Evolutionary conservation across 2,329 filamentous ascomycete species (phyloP).

Genomic region (Botrytis medusae): DNA sequence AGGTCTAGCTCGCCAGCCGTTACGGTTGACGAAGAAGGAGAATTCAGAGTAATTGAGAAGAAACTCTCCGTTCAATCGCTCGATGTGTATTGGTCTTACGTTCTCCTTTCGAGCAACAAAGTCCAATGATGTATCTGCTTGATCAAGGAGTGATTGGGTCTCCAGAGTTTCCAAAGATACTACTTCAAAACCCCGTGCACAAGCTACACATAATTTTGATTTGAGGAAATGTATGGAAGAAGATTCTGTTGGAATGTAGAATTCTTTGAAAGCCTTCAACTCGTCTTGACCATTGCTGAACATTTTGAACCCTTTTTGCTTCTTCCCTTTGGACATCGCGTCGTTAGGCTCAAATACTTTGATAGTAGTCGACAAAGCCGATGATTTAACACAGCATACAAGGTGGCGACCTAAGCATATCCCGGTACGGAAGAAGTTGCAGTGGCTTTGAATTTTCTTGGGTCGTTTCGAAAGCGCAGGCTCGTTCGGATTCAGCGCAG

Average conservation of each 20-base stretch:
- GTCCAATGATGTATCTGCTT: slow-evolving; percentile 95
- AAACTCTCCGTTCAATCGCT: slow-evolving; percentile 95
- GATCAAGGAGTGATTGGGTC: slow-evolving; percentile 93
- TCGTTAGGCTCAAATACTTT: slow-evolving; percentile 99
- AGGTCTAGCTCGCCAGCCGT: slow-evolving; percentile 92
- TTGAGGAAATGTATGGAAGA: slow-evolving; percentile 97
- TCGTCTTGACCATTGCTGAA: slow-evolving; percentile 92
- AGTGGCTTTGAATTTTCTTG: slow-evolving; percentile 95
- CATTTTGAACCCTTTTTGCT: slow-evolving; percentile 96
- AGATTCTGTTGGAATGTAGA: slow-evolving; percentile 98
- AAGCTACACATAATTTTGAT: slow-evolving; percentile 94
- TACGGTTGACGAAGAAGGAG: slow-evolving; percentile 98
- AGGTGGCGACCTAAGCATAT: slow-evolving; percentile 92
- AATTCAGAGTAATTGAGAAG: slow-evolving; percentile 97
- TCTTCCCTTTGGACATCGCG: slow-evolving; percentile 87
- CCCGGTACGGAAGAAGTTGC: slow-evolving; percentile 97
- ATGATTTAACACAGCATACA: slow-evolving; percentile 95
- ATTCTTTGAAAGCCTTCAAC: slow-evolving; percentile 96
- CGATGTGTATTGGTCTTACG: slow-evolving; percentile 93
- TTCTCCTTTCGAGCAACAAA: slow-evolving; percentile 94
- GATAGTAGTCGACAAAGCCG: slow-evolving; percentile 89
- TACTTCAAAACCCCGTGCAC: slow-evolving; percentile 93
- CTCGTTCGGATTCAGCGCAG: slow-evolving; percentile 83
- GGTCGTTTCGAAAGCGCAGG: slow-evolving; percentile 78
- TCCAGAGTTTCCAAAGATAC: slow-evolving; percentile 97